A percentile compares a stretch with the other conserved stretches of the same genome.
These are phyloP conservation scores for Cucurbita argyrosperma DNA, from an alignment of 306 rosid genomes.

Conservation along the genomic window DNA sequence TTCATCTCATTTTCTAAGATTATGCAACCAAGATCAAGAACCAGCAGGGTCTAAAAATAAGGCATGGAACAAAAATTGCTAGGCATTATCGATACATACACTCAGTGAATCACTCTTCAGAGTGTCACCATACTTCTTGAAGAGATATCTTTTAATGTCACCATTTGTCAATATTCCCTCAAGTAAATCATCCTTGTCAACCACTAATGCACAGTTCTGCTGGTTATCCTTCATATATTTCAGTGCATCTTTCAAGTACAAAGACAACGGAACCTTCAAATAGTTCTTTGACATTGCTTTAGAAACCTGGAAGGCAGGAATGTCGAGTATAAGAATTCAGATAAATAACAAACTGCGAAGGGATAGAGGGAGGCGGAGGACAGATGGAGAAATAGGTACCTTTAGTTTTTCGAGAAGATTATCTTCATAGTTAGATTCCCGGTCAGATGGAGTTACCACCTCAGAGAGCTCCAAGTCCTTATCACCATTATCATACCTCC, in stretches of 20 bases:
- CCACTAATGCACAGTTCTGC: slow-evolving; percentile 61
- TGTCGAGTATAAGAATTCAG: neutral
- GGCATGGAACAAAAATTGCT: neutral
- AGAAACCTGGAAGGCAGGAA: slow-evolving; percentile 42
- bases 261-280: slow-evolving; percentile 40
- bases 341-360: neutral
- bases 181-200: slow-evolving; percentile 59
- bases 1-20: neutral
- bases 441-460: slow-evolving; percentile 28
- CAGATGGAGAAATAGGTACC: slow-evolving; percentile 26
- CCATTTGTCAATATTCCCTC: slow-evolving; percentile 86
- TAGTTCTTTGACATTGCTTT: slow-evolving; percentile 66
- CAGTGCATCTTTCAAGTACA: slow-evolving; percentile 52
- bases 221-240: slow-evolving; percentile 51
- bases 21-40: neutral
- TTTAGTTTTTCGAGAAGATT: slow-evolving; percentile 56
- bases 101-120: slow-evolving; percentile 28
- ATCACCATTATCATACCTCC: slow-evolving; percentile 29
- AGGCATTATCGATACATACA: slow-evolving; percentile 32
- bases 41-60: neutral
- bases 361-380: neutral
- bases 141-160: slow-evolving; percentile 56
- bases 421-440: slow-evolving; percentile 45
- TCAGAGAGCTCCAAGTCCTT: slow-evolving; percentile 50
- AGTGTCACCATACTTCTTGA: slow-evolving; percentile 36